These are phyloP conservation scores for Dujonia santamariae DNA, from an alignment of 1,139 yeast genomes.

Conservation along the genomic window DNA sequence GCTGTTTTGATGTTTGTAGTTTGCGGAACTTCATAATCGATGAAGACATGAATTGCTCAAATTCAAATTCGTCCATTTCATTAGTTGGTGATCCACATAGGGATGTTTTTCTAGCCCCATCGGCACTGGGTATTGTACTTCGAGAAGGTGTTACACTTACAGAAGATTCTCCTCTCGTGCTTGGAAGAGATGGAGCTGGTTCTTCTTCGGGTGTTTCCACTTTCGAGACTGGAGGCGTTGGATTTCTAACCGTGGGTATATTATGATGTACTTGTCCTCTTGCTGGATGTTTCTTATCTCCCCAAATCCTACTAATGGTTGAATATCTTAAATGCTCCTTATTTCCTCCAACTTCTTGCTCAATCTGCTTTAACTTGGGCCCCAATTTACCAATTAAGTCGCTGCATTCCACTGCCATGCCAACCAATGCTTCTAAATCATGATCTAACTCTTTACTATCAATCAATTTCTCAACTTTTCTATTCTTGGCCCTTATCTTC, in stretches of 20 bases:
- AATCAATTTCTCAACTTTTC: slow-evolving; percentile 16
- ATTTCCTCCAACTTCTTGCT: neutral
- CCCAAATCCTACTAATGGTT: neutral
- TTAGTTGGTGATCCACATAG: neutral
- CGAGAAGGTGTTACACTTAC: no score
- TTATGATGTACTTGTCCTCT: no score
- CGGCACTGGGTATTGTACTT: no score
- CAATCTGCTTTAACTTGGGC: slow-evolving; percentile 3
- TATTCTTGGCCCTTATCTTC: slow-evolving; percentile 17
- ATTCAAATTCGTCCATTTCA: slow-evolving; percentile 11
- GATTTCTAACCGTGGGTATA: no score
- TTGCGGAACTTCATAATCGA: slow-evolving; percentile 33
- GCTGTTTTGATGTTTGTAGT: slow-evolving; percentile 19
- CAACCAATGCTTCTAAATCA: slow-evolving; percentile 14
- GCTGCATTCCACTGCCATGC: slow-evolving; percentile 6
- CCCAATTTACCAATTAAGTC: slow-evolving; percentile 4
- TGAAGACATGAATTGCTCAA: slow-evolving; percentile 34
- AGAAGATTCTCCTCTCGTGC: no score
- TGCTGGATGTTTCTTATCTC: neutral
- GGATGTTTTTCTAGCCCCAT: no score
- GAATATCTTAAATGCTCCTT: neutral
- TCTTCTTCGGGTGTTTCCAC: no score
- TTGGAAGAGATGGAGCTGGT: no score
- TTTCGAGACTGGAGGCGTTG: no score
- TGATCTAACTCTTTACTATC: slow-evolving; percentile 8